Conservation (phyloP, 192 early-diverging fungal species). For the Mortierella antarctica region DNA sequence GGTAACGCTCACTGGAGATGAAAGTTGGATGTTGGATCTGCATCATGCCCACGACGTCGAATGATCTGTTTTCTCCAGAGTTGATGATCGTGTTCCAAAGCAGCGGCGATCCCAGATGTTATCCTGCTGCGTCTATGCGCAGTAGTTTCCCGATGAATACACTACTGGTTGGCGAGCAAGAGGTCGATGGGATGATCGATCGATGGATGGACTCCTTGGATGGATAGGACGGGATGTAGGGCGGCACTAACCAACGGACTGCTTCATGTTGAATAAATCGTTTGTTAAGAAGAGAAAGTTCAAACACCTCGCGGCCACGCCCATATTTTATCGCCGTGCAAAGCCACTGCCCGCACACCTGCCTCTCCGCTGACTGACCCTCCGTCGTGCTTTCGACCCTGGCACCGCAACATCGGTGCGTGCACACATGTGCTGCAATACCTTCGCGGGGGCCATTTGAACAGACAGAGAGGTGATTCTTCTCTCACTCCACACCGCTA, state of each 20-base stretch:
- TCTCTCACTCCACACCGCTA: no score
- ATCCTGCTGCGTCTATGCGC: background rate
- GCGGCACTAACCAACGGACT: conserved; percentile 48
- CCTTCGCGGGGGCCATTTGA: no score
- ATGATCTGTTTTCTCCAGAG: no score
- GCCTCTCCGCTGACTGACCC: no score
- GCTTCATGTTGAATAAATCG: conserved; percentile 54
- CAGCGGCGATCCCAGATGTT: background rate
- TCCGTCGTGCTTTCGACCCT: no score
- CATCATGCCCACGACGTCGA: no score
- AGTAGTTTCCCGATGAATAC: background rate
- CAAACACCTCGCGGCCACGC: background rate
- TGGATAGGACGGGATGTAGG: conserved; percentile 27
- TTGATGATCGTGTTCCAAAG: background rate
- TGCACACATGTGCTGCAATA: no score
- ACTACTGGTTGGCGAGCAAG: background rate
- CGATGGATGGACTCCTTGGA: conserved; percentile 13
- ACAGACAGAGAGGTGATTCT: no score
- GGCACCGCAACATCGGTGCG: no score
- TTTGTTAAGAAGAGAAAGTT: conserved; percentile 44
- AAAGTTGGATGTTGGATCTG: no score
- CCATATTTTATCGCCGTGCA: conserved; percentile 2
- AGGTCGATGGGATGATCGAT: background rate
- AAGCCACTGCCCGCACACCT: background rate
- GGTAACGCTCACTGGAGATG: no score